phyloP scores from a whole-genome alignment of 1,284 basidiomycete species.

The Phellopilus nigrolimitatus region DNA sequence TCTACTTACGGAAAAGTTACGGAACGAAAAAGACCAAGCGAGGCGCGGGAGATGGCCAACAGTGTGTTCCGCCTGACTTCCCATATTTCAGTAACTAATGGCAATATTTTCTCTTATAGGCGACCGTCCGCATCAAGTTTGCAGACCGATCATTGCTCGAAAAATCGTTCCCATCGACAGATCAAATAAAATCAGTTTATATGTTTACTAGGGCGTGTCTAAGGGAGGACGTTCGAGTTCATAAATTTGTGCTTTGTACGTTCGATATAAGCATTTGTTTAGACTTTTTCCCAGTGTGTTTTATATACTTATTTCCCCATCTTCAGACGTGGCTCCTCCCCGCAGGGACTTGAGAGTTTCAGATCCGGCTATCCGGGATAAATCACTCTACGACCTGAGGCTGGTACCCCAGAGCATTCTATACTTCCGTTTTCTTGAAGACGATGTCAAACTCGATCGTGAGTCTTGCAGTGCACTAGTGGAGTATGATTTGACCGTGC shows the following conservation, averaged over 20 bases:
- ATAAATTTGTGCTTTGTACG: conserved; percentile 80
- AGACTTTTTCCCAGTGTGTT: conserved; percentile 1
- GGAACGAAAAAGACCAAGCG: conserved; percentile 61
- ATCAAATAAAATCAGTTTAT: conserved; percentile 77
- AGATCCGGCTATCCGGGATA: conserved; percentile 63
- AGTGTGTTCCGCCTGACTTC: conserved; percentile 37
- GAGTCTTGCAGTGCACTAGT: conserved; percentile 21
- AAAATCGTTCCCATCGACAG: conserved; percentile 65
- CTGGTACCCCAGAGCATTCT: conserved; percentile 79
- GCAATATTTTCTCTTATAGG: conserved; percentile 39
- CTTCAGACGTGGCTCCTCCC: conserved; percentile 72
- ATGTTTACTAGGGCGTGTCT: conserved; percentile 75
- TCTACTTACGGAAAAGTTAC: conserved; percentile 60
- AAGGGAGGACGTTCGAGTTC: conserved; percentile 63
- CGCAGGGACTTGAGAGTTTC: conserved; percentile 77
- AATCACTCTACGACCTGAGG: conserved; percentile 64
- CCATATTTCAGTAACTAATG: background rate
- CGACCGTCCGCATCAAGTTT: conserved; percentile 78
- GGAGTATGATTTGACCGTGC: background rate
- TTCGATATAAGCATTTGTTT: conserved; percentile 19
- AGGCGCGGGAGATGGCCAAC: conserved; percentile 67
- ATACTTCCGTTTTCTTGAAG: conserved; percentile 70
- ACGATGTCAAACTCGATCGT: conserved; percentile 58
- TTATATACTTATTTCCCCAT: background rate
- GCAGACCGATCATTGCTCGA: conserved; percentile 81